Base-by-base conservation (phyloP, 139 green algal species). In the Eudorina sp. region DNA sequence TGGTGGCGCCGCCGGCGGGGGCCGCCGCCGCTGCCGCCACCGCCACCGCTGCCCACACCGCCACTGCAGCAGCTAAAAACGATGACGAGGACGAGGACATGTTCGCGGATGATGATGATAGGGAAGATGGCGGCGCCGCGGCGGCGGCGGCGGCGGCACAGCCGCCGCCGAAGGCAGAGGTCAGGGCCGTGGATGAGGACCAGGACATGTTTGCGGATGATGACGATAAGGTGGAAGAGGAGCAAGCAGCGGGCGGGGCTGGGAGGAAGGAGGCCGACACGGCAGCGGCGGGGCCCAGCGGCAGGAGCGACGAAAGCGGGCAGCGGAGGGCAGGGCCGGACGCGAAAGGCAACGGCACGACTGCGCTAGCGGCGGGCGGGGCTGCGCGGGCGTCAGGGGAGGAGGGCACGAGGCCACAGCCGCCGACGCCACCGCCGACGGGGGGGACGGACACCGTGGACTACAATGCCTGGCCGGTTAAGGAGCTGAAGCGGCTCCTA, bases 191-290 rank as follows among this genome's bases (percentile, higher is more conserved):
- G 48, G 74, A 82, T 66, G 90, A 90, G 27, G 93, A 95, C 68
- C 90, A 93, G 41, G 94, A 96, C 83, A 96, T 96, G 89, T 96
- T 96, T 92, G 93, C 86, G 1, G 92, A 93, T n/a, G 90, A 92
- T 1, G 90, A 79, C 19, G 78, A n/a, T n/a, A n/a, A n/a, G n/a
- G n/a, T n/a, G n/a, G n/a, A 70, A 3, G 66, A 62, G 11, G 69
- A 60, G 8, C 53, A 46, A 16, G 14, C 25, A 23, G 45, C 11
- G 23, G 29, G 38, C 9, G 53, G 43, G 40, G 58, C 62, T 16
- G 60, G 64, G 25, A 73, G 64, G 38, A 73, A 27, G 27, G 27
- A 73, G 21, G n/a, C n/a, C n/a, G 69, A 53, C 62, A 41, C 38
- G 34, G 36, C 13, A 38, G 74, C 19, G 29, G 53, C 73, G 4